These are phyloP conservation scores for Torrubiella hemipterigena DNA, from an alignment of 2,329 filamentous ascomycete species.

Conservation along the genomic window DNA sequence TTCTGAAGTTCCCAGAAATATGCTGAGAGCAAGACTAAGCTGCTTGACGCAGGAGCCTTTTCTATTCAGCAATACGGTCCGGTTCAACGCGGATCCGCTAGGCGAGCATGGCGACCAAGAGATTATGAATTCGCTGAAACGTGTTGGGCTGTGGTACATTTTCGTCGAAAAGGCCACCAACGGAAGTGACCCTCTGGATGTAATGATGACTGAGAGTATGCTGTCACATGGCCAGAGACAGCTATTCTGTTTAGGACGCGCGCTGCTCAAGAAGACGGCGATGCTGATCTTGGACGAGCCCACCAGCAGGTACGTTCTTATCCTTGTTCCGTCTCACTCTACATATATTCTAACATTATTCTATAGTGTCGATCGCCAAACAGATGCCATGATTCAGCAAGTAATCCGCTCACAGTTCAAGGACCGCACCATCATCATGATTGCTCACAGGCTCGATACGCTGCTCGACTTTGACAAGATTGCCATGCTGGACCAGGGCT, in stretches of 20 bases:
- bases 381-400: constrained; percentile 16
- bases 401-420: constrained; percentile 18
- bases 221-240: constrained; percentile 21
- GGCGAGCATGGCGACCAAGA: constrained; percentile 22
- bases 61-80: constrained; percentile 34
- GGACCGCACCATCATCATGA: constrained; percentile 19
- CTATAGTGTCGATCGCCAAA: constrained; percentile 16
- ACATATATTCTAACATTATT: constrained; percentile 5
- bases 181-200: constrained; percentile 14
- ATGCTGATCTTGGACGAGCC: constrained; percentile 24
- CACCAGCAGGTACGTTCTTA: constrained; percentile 20
- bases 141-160: constrained; percentile 32
- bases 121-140: constrained; percentile 30
- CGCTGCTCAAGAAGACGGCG: constrained; percentile 14
- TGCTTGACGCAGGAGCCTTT: constrained; percentile 41
- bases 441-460: constrained; percentile 19
- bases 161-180: constrained; percentile 26
- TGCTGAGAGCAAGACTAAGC: constrained; percentile 22
- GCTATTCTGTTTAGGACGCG: constrained; percentile 19
- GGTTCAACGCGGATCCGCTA: constrained; percentile 37
- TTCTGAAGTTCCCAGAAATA: constrained; percentile 12
- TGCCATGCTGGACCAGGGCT: constrained; percentile 17
- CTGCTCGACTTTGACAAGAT: constrained; percentile 21
- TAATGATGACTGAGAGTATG: constrained; percentile 22
- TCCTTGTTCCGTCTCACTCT: neutral